Percentiles rank a stretch among this genome's conserved stretches.
Conservation (phyloP, 306 rosid species). For the Psophocarpus tetragonolobus region DNA sequence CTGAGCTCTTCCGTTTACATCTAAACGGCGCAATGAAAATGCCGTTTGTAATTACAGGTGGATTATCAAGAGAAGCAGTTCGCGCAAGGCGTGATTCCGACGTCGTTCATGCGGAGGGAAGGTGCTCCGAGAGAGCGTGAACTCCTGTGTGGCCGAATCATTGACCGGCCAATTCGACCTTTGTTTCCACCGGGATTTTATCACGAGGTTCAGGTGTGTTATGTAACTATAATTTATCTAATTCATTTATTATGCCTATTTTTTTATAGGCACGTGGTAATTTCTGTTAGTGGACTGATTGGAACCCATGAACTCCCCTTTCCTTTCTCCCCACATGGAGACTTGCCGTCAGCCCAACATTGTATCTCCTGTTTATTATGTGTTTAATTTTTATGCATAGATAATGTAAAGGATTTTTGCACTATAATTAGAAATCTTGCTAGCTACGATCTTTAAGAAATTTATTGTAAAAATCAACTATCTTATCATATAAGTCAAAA, state of each 20-base stretch:
- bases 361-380: too few relatives aligned
- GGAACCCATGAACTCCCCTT: too few relatives aligned
- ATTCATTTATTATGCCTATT: too few relatives aligned
- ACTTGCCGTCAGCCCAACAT: too few relatives aligned
- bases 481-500: too few relatives aligned
- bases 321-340: too few relatives aligned
- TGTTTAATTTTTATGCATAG: neutral
- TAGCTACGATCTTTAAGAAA: neutral
- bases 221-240: neutral
- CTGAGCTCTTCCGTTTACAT: neutral
- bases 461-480: neutral
- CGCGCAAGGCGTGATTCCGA: constrained; percentile 87
- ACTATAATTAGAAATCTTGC: neutral
- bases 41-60: constrained; percentile 43
- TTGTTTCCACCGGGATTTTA: constrained; percentile 88
- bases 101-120: constrained; percentile 79
- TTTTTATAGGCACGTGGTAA: too few relatives aligned
- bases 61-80: constrained; percentile 96
- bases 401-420: neutral
- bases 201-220: constrained; percentile 91
- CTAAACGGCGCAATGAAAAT: neutral
- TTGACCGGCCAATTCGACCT: constrained; percentile 92
- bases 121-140: constrained; percentile 98
- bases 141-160: constrained; percentile 81
- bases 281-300: too few relatives aligned